Evolutionary conservation across 805 yeast species (phyloP), one percentile per base, ranked within the genome.

Genomic region (Clavispora santaluciae): DNA sequence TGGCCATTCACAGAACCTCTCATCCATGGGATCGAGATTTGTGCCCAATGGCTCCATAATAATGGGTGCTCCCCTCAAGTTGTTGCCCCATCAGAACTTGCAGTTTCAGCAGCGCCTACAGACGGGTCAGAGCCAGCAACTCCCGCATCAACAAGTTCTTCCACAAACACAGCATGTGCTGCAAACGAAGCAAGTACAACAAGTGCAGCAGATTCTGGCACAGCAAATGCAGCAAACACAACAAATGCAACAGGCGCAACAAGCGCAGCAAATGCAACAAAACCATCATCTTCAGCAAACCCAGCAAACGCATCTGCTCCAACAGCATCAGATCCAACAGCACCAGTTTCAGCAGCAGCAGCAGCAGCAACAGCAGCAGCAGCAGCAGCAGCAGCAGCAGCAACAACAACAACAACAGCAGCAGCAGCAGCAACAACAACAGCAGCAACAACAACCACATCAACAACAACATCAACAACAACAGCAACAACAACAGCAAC

Each of bases 311-410:
- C 43, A 38, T 18, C 49, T 45, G 24, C 40, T 18, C 23, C 22
- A 18, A 6, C 40, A 34, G 13, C 48, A 34, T 18, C 42, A 39
- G 17, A 40, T 36, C 11, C 53, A 44, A 5, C 35, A 36, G 21
- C 51, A 42, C 20, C 35, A 33, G 33, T 11, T 8, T 8, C 25
- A 22, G 25, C 25, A 8, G 7, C 25, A 22, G 11, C 25, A 22
- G 11, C 7, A 7, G 34, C 42, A 41, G 11, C 44, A 35, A 16
- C 54, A 49, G 25, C 48, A 36, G 21, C 50, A 40, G 30, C 49
- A 38, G 40, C 48, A 28, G 18, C 51, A 42, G 41, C 46, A 40
- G 12, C 48, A 38, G 23, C 41, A 33, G 30, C 50, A 37, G 8
- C 54, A 44, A 33, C 47, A 38, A 31, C 31, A 17, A 2, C 42